Evolutionary conservation across 2,329 filamentous ascomycete species (phyloP).

Genomic region (Fusarium bactridioides): DNA sequence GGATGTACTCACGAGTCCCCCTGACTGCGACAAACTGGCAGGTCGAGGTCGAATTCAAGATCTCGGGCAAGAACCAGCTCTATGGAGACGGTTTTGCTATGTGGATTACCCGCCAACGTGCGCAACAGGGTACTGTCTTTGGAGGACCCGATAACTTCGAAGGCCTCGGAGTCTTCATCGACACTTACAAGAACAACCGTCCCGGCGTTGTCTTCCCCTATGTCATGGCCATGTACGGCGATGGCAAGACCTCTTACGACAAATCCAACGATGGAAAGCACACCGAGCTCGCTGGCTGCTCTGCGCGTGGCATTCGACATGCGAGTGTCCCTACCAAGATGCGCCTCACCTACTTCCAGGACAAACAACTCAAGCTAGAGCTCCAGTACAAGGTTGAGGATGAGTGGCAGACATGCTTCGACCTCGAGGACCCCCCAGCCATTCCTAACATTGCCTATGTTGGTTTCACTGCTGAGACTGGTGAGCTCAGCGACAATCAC

Average conservation of each 20-base stretch:
- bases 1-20: slow-evolving; percentile 92
- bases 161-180: slow-evolving; percentile 92
- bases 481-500: slow-evolving; percentile 96
- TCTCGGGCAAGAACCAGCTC: slow-evolving; percentile 86
- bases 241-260: slow-evolving; percentile 89
- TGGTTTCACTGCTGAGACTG: slow-evolving; percentile 87
- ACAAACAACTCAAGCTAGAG: slow-evolving; percentile 89
- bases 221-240: slow-evolving; percentile 97
- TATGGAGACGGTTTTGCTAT: slow-evolving; percentile 97
- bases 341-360: slow-evolving; percentile 93
- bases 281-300: slow-evolving; percentile 93
- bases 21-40: slow-evolving; percentile 99
- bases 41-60: slow-evolving; percentile 94
- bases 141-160: slow-evolving; percentile 89
- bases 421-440: slow-evolving; percentile 72
- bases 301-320: slow-evolving; percentile 88
- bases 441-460: slow-evolving; percentile 81
- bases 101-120: slow-evolving; percentile 97
- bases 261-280: slow-evolving; percentile 94
- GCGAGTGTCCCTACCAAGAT: slow-evolving; percentile 82
- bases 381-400: slow-evolving; percentile 92
- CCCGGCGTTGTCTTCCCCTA: slow-evolving; percentile 96
- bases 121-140: slow-evolving; percentile 82
- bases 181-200: slow-evolving; percentile 99
- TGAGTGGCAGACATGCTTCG: slow-evolving; percentile 91